These are phyloP conservation scores for Aspergillus incahuasiensis DNA, from an alignment of 495 filamentous ascomycete genomes.

Conservation along the genomic window DNA sequence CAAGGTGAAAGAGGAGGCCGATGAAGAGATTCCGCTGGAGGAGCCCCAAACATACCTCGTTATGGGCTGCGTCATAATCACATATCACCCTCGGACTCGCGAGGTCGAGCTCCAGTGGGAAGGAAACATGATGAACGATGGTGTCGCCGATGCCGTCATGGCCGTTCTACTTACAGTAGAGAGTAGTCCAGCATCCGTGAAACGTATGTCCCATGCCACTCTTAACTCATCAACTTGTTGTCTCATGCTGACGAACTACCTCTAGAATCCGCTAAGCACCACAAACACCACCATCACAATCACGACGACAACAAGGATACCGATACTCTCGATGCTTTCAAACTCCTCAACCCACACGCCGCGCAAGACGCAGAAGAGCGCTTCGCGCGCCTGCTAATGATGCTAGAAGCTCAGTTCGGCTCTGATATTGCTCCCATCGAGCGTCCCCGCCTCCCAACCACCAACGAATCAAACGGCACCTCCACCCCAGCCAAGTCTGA, in stretches of 20 bases:
- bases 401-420: constrained; percentile 96
- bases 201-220: constrained; percentile 58
- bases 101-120: constrained; percentile 95
- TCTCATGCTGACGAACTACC: constrained; percentile 14
- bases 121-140: constrained; percentile 94
- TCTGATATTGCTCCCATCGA: constrained; percentile 68
- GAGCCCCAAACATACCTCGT: constrained; percentile 59
- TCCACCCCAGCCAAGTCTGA: constrained; percentile 21
- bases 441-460: constrained; percentile 50
- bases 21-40: constrained; percentile 46
- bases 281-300: constrained; percentile 57
- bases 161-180: constrained; percentile 86
- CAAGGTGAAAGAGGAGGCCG: constrained; percentile 39
- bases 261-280: constrained; percentile 52
- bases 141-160: constrained; percentile 92
- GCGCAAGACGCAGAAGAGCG: constrained; percentile 66
- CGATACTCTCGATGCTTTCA: constrained; percentile 16
- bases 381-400: constrained; percentile 81
- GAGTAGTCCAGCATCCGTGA: constrained; percentile 89
- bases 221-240: neutral
- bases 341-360: constrained; percentile 63
- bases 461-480: constrained; percentile 14
- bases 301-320: constrained; percentile 21
- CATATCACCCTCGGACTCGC: constrained; percentile 57
- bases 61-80: constrained; percentile 84